Percentiles rank a stretch among this genome's conserved stretches.
Conservation (phyloP, 331 rosid species). For the Erythrophleum ivorense region DNA sequence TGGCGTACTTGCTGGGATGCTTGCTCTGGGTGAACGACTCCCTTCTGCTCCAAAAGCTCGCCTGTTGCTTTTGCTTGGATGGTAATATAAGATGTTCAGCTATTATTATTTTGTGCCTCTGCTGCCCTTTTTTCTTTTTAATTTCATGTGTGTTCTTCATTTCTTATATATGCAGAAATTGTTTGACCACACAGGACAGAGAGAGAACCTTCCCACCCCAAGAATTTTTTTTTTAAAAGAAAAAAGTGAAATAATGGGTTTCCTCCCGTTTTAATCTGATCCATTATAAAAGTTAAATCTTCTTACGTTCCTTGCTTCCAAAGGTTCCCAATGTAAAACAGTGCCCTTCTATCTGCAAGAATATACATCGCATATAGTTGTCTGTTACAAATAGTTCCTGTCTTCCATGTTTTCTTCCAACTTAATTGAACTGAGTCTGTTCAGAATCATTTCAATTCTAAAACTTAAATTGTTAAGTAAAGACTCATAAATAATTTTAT, state of each 20-base stretch:
- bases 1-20: constrained; percentile 98
- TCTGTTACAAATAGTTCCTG: constrained; percentile 15
- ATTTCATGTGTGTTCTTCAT: not conserved
- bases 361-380: not conserved
- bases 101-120: not conserved
- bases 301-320: constrained; percentile 5
- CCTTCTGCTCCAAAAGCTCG: constrained; percentile 92
- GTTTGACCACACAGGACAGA: not conserved
- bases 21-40: constrained; percentile 94
- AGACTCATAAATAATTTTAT: not conserved
- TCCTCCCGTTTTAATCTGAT: constrained; percentile 20
- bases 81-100: constrained; percentile 56
- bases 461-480: too few relatives aligned
- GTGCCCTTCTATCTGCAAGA: not conserved
- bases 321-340: not conserved
- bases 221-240: not conserved
- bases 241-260: constrained; percentile 10
- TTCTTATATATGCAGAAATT: not conserved
- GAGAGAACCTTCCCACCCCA: not conserved
- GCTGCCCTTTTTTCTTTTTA: not conserved
- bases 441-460: not conserved
- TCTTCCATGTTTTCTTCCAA: constrained; percentile 4
- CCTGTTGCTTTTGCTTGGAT: constrained; percentile 82
- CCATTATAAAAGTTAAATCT: not conserved
- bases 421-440: constrained; percentile 1